Base-by-base conservation (phyloP, 768 basidiomycete genomes). In the Chalciporus pseudorubinellus region DNA sequence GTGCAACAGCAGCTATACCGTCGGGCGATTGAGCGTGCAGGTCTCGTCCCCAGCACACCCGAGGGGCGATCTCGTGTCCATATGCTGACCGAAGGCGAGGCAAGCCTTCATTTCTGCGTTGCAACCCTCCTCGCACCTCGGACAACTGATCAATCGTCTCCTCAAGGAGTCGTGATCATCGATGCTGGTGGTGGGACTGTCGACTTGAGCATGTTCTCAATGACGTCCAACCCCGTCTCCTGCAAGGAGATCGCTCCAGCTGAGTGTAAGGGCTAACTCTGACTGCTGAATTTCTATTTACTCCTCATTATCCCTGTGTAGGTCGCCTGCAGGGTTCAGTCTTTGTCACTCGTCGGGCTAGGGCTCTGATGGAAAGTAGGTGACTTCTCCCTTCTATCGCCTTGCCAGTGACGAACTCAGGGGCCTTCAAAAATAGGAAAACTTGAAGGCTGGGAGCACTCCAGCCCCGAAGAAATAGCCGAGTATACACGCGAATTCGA, bases 281-380 rank as follows among this genome's bases (percentile, higher is more conserved):
- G 2, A 24, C 18, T 3, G 22, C 22, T 10, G 40, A 24, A 34
- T 24, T 13, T 34, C 9, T 19, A n/a, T 26, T 11, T 10, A 31
- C 21, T 47, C 21, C 31, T 6, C 24, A 31, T 20, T 18, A 1
- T 16, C 3, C 11, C 9, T n/a, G 22, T 21, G 14, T 39, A 78
- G 77, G 76, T 61, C 68, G 70, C 24, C 70, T 78, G 41, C 64
- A 72, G 40, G 78, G 78, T 18, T 79, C 78, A 0, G 68, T 76
- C 1, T 77, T 75, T 53, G 76, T 80, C 14, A 77, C 66, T 19
- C 67, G 71, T 11, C 68, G 71, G 33, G 76, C 76, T 2, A 56
- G 59, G 1, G 51, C 56, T 10, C 68, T 70, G 51, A 59, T 80
- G 1, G 58, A 67, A 51, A 53, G 77, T 77, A 51, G 53, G 41